These are phyloP conservation scores for Didymella pomorum DNA, from an alignment of 2,329 filamentous ascomycete species.

Conservation along the genomic window DNA sequence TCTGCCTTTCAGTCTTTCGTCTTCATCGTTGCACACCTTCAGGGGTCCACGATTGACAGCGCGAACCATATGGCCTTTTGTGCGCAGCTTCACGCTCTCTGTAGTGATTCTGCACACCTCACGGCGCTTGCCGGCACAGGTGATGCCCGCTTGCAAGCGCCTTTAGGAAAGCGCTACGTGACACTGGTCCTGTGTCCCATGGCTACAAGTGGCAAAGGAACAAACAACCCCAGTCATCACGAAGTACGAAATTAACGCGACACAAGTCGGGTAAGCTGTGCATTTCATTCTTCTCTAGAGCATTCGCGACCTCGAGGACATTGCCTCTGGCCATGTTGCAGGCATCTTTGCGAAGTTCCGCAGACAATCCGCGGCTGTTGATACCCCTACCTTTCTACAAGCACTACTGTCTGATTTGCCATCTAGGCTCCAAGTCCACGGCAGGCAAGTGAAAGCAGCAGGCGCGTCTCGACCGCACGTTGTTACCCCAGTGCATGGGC, in stretches of 20 bases:
- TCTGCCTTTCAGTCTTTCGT: background rate
- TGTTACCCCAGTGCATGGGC: constrained; percentile 7
- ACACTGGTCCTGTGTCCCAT: constrained; percentile 6
- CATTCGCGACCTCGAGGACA: background rate
- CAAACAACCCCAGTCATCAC: constrained; percentile 7
- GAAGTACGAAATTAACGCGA: background rate
- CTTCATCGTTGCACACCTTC: background rate
- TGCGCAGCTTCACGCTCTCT: background rate
- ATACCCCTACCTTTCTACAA: background rate
- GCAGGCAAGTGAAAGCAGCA: constrained; percentile 16
- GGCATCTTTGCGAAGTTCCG: background rate
- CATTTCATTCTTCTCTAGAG: constrained; percentile 1
- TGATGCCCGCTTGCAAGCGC: constrained; percentile 15
- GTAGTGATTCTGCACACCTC: background rate
- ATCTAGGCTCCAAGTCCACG: background rate
- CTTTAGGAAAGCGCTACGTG: constrained; percentile 8
- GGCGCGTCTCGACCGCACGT: constrained; percentile 13
- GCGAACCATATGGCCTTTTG: background rate
- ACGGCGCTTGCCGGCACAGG: background rate
- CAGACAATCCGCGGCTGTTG: background rate
- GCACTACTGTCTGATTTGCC: background rate
- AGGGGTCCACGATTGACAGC: background rate
- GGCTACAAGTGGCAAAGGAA: constrained; percentile 1
- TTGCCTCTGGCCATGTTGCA: constrained; percentile 1
- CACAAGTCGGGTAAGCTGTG: constrained; percentile 5